phyloP scores from a whole-genome alignment of 108 stramenopile species.

The Skeletonema costatum region DNA sequence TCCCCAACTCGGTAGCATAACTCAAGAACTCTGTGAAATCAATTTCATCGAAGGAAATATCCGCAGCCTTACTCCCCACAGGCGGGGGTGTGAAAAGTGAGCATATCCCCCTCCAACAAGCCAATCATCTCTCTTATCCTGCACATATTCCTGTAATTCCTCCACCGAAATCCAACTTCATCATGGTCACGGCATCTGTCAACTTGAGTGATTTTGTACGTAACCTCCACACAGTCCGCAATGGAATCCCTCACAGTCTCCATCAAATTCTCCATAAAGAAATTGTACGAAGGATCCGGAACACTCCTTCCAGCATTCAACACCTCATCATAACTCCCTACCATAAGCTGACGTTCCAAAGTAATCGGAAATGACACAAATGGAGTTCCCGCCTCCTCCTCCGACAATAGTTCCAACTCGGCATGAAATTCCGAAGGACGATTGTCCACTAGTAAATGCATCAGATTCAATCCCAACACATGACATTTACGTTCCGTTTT shows the following conservation, averaged over 20 bases:
- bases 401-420: constrained; percentile 82
- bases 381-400: constrained; percentile 62
- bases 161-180: constrained; percentile 77
- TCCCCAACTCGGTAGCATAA: constrained; percentile 94
- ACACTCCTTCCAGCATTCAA: constrained; percentile 52
- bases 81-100: constrained; percentile 72
- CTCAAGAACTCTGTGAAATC: constrained; percentile 81
- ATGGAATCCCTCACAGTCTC: constrained; percentile 86
- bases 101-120: constrained; percentile 61
- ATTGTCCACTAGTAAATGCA: constrained; percentile 88
- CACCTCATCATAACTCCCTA: constrained; percentile 86
- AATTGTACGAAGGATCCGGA: constrained; percentile 76
- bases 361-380: constrained; percentile 81
- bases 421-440: constrained; percentile 90
- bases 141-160: constrained; percentile 74
- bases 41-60: constrained; percentile 83
- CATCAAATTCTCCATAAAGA: constrained; percentile 79
- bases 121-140: constrained; percentile 86
- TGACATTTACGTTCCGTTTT: constrained; percentile 67
- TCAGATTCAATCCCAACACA: constrained; percentile 83
- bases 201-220: constrained; percentile 72
- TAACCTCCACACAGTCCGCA: constrained; percentile 88
- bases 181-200: constrained; percentile 72
- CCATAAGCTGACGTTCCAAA: constrained; percentile 88
- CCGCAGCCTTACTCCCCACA: constrained; percentile 60